Conservation (phyloP, 2,329 filamentous ascomycete species). For the Talaromyces sp. region DNA sequence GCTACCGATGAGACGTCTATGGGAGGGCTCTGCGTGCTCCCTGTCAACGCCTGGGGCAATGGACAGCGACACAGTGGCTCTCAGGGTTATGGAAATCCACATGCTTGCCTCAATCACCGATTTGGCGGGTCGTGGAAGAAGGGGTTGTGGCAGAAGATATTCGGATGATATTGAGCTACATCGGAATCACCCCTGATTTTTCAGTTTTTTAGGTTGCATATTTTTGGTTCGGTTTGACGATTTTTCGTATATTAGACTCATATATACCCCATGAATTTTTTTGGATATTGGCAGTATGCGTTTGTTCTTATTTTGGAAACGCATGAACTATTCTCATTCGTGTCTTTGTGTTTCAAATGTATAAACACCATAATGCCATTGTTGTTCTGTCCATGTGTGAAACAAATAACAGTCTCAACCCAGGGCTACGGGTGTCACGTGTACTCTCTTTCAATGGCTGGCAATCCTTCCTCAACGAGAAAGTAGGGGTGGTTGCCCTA, state of each 20-base stretch:
- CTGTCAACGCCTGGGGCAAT: conserved; percentile 59
- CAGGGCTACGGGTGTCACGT: background rate
- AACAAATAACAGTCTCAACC: background rate
- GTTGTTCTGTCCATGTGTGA: background rate
- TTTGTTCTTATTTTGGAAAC: background rate
- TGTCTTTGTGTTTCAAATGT: background rate
- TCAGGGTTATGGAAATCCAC: conserved; percentile 20
- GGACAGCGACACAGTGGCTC: conserved; percentile 31
- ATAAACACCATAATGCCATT: background rate
- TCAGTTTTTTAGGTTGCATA: background rate
- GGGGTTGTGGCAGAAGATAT: conserved; percentile 25
- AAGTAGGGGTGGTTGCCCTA: too few relatives aligned
- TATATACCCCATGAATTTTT: background rate
- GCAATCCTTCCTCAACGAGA: background rate
- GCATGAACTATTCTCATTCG: background rate
- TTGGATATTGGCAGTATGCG: background rate
- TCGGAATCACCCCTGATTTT: background rate
- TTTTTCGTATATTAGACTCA: background rate
- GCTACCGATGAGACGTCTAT: conserved; percentile 52
- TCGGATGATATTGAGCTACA: conserved; percentile 18
- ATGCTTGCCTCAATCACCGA: conserved; percentile 31
- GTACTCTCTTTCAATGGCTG: background rate
- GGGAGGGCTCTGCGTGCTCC: conserved; percentile 83
- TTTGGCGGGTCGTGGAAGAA: conserved; percentile 31
- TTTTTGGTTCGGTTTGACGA: background rate